Evolutionary conservation across 495 filamentous ascomycete genomes (phyloP).

Genomic region (Rostrohypoxylon terebratum): DNA sequence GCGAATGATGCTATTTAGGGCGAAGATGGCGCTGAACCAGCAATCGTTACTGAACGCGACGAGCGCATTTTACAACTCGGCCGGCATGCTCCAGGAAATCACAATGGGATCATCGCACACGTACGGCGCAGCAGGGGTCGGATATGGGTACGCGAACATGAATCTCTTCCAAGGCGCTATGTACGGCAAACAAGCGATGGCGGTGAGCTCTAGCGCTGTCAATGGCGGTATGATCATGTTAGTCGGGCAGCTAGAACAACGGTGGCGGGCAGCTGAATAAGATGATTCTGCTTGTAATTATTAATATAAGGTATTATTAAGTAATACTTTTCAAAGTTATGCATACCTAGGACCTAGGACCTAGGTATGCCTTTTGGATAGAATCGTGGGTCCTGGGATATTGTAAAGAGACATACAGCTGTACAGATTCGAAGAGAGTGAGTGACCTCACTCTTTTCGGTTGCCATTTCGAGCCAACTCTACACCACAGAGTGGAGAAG

Average conservation of each 20-base stretch:
- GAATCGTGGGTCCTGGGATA: too few relatives aligned
- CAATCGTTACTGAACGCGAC: conserved; percentile 28
- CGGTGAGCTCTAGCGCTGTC: conserved; percentile 8
- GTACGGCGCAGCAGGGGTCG: conserved; percentile 37
- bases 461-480: conserved; percentile 4
- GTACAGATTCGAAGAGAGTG: too few relatives aligned
- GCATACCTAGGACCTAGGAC: too few relatives aligned
- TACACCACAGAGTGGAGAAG: conserved; percentile 22
- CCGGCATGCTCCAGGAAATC: conserved; percentile 28
- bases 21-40: conserved; percentile 37
- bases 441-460: not conserved
- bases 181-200: conserved; percentile 32
- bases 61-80: conserved; percentile 17
- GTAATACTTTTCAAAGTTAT: too few relatives aligned
- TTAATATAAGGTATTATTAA: too few relatives aligned
- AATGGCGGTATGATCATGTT: not conserved
- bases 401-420: too few relatives aligned
- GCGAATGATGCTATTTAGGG: conserved; percentile 36
- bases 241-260: conserved; percentile 36
- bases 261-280: conserved; percentile 42
- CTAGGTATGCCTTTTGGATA: too few relatives aligned
- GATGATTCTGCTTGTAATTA: too few relatives aligned
- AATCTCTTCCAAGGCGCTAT: conserved; percentile 37
- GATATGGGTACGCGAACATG: conserved; percentile 36
- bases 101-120: conserved; percentile 23